These are phyloP conservation scores for Coemansia sp. DNA, from an alignment of 192 early-diverging fungal species.

Conservation along the genomic window DNA sequence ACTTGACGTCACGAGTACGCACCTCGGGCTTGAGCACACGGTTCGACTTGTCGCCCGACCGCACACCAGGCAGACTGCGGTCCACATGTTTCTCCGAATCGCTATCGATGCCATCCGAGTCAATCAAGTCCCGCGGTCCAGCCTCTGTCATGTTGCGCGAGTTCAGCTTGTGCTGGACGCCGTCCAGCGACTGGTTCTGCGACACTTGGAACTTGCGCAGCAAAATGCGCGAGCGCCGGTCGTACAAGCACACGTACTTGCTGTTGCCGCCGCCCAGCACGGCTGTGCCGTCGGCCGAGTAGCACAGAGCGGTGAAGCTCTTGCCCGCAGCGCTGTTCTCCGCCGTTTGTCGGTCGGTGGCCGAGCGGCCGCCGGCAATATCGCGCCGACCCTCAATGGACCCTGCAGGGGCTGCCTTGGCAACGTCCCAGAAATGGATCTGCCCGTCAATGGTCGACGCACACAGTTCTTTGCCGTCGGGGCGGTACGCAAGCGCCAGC, in stretches of 20 bases:
- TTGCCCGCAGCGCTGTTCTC: constrained; percentile 82
- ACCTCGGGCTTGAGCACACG: constrained; percentile 77
- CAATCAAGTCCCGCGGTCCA: constrained; percentile 79
- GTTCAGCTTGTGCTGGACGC: constrained; percentile 87
- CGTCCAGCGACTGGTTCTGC: constrained; percentile 89
- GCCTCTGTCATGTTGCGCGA: constrained; percentile 92
- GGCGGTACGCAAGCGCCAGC: constrained; percentile 81
- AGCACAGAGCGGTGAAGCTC: constrained; percentile 89
- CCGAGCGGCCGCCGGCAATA: constrained; percentile 83
- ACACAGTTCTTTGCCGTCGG: constrained; percentile 88
- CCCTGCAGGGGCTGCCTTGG: constrained; percentile 65
- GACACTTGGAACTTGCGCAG: constrained; percentile 91
- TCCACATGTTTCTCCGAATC: constrained; percentile 81
- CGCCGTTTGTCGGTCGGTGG: constrained; percentile 74
- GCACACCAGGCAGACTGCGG: constrained; percentile 83
- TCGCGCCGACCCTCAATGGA: constrained; percentile 92
- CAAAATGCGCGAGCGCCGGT: constrained; percentile 68
- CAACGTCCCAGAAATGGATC: constrained; percentile 90
- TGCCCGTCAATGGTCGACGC: constrained; percentile 89
- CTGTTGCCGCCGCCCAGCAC: constrained; percentile 92
- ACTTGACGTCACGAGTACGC: constrained; percentile 81
- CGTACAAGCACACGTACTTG: constrained; percentile 96
- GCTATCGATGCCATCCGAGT: constrained; percentile 74
- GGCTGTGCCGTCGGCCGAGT: constrained; percentile 90
- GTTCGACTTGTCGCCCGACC: constrained; percentile 77